Evolutionary conservation across 2,329 filamentous ascomycete species (phyloP), one percentile per base, ranked within the genome.

Genomic region (Helicocarpus griseus): DNA sequence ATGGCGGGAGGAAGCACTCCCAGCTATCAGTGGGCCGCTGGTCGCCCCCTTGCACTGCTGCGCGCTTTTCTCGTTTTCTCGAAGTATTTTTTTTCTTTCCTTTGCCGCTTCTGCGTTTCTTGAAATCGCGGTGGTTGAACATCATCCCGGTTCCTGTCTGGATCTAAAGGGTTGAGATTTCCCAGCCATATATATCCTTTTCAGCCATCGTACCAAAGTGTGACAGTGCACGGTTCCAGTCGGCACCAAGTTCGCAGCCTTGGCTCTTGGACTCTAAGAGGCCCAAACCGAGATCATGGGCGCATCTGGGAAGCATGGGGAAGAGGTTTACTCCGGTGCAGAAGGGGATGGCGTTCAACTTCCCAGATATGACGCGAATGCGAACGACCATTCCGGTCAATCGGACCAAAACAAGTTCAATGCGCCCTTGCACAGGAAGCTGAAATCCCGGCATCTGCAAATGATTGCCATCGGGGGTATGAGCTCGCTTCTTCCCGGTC

Each of bases 391-490:
- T 31, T 8, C 24, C 31, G 41, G 6, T 19, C n/a, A 19, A 22
- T 14, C 41, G 4, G 26, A 45, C 6, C 26, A 19, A 21, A 29
- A 14, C 6, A 24, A 14, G 11, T 43, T 43, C 39, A 26, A n/a
- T 26, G 63, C 60, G 9, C 64, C 63, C 6, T 56, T 67, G 54
- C 63, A 65, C 33, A 72, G 79, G 2, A 73, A 77, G 36, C 70
- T 81, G 9, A 77, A 77, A 5, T 70, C 77, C 28, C 71, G 79
- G 28, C 80, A 83, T 64, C 73, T 83, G n/a, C 79, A 83, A 63
- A 83, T 83, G 79, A 81, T 84, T 57, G 81, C 80, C 47, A 68
- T 70, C 56, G 69, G 68, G 47, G 67, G 67, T 62, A 86, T 86
- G 43, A 82, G 14, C 89, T 93, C 61, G 84, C 84, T 77, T 66